Evolutionary conservation across 2,329 filamentous ascomycete species (phyloP), one percentile per base, ranked within the genome.

Genomic region (Apiospora aurea): DNA sequence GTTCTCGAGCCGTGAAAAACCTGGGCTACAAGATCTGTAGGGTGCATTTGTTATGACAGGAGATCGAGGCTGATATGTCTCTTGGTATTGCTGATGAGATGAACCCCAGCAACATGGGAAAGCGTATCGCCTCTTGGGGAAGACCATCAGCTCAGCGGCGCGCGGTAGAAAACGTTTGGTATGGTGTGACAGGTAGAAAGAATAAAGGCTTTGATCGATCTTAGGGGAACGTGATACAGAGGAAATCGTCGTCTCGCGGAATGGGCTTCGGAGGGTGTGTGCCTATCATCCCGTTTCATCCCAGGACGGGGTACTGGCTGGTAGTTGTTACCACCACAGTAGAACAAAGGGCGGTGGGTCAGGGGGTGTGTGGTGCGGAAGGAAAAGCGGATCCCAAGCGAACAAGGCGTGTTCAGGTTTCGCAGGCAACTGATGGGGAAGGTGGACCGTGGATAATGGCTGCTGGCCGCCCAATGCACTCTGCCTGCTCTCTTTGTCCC

Each of bases 401-500:
- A 47, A 46, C 43, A 68, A 68, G 66, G 66, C 66, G 66, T 18
- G 57, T 41, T 64, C 57, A 64, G 57, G 66, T 68, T 68, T 68
- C 66, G 66, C 66, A 68, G 66, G 66, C 41, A 68, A 68, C 66
- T n/a, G 38, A 67, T 38, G 34, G 61, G 29, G 57, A 8, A n/a
- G 29, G 8, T 38, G 57, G 29, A 34, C 29, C 47, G 8, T 51
- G 47, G 47, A 51, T 24, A 51, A 26, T 64, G 57, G 18, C 18
- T 13, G 34, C 18, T 61, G 29, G 46, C 26, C 16, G 51, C 14
- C 26, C 51, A 14, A 13, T 24, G 29, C n/a, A n/a, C 14, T 26
- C 26, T 26, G 53, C 26, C 29, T 43, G 49, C 24, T 61, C 26
- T 61, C 26, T 21, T 21, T 61, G 26, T 61, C 8, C 16, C 29